phyloP scores from a whole-genome alignment of 495 filamentous ascomycete genomes.

The Chaetomium tenue region DNA sequence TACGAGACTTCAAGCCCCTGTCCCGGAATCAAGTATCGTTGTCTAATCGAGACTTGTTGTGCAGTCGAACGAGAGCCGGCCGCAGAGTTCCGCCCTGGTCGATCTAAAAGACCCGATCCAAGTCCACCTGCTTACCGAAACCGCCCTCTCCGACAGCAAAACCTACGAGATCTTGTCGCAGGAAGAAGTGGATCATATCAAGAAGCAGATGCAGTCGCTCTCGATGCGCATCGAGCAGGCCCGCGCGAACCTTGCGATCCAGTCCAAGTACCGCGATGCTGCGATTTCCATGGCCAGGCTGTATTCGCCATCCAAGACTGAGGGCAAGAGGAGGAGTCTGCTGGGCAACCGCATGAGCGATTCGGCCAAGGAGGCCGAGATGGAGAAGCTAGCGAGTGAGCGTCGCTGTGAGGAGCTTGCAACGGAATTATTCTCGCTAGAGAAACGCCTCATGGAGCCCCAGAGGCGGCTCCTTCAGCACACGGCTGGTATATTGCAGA shows the following conservation, averaged over 20 bases:
- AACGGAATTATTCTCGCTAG: conserved; percentile 71
- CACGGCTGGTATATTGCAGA: conserved; percentile 84
- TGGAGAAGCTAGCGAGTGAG: conserved; percentile 69
- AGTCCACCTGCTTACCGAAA: conserved; percentile 89
- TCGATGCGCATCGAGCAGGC: conserved; percentile 73
- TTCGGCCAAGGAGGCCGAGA: conserved; percentile 60
- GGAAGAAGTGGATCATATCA: conserved; percentile 86
- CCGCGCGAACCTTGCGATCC: conserved; percentile 78
- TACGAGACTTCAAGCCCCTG: conserved; percentile 27
- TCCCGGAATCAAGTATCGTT: background rate
- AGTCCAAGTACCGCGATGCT: conserved; percentile 91
- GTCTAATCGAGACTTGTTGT: conserved; percentile 1
- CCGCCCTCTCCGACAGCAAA: conserved; percentile 81
- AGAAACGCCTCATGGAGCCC: conserved; percentile 67
- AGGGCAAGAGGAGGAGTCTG: conserved; percentile 51
- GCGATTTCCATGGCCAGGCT: conserved; percentile 79
- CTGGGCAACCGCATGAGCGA: conserved; percentile 51
- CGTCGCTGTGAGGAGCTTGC: conserved; percentile 83
- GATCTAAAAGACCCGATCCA: conserved; percentile 56
- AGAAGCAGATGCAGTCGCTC: conserved; percentile 73
- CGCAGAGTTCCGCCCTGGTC: conserved; percentile 45
- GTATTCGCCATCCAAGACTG: conserved; percentile 52
- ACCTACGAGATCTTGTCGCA: conserved; percentile 81
- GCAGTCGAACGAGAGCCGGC: conserved; percentile 40
- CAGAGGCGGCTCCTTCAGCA: conserved; percentile 78